A percentile compares a stretch with the other conserved stretches of the same genome.
Evolutionary conservation across 2,329 filamentous ascomycete genomes (phyloP).

Genomic region (Coniochaeta sp.): DNA sequence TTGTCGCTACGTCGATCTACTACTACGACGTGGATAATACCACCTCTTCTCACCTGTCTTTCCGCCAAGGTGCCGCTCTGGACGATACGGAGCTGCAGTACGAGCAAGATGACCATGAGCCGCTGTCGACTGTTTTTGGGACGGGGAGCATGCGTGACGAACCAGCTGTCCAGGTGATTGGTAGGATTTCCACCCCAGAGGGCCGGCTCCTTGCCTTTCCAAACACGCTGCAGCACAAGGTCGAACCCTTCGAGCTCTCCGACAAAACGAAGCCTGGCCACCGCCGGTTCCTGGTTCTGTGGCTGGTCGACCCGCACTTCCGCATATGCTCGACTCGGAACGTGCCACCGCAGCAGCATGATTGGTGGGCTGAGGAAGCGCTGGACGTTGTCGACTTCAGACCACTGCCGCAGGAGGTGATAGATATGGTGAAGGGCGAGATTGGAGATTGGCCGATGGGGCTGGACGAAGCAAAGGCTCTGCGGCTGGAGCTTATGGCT

Average conservation of each 20-base stretch:
- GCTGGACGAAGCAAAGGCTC: conserved; percentile 6
- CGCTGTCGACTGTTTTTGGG: conserved; percentile 27
- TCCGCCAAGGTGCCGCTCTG: conserved; percentile 33
- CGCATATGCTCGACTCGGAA: conserved; percentile 35
- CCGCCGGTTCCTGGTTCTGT: conserved; percentile 51
- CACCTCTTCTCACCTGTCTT: conserved; percentile 39
- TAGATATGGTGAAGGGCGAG: conserved; percentile 2
- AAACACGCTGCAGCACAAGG: conserved; percentile 43
- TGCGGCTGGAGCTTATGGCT: conserved; percentile 8
- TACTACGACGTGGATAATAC: conserved; percentile 57
- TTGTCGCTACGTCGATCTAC: conserved; percentile 55
- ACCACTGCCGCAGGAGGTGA: conserved; percentile 2
- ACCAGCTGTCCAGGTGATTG: conserved; percentile 32
- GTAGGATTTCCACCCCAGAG: conserved; percentile 35
- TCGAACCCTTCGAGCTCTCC: conserved; percentile 40
- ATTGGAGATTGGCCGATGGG: conserved; percentile 7
- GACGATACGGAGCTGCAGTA: conserved; percentile 19
- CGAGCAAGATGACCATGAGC: conserved; percentile 23
- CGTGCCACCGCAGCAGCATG: conserved; percentile 32
- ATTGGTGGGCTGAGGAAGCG: conserved; percentile 26
- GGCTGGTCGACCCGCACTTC: conserved; percentile 49
- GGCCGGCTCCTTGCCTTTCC: conserved; percentile 49
- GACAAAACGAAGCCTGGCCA: conserved; percentile 48
- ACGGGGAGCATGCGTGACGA: conserved; percentile 22
- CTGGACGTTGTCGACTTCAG: conserved; percentile 1